Conservation (phyloP, 2,329 filamentous ascomycete genomes). For the Penicillium sp. region DNA sequence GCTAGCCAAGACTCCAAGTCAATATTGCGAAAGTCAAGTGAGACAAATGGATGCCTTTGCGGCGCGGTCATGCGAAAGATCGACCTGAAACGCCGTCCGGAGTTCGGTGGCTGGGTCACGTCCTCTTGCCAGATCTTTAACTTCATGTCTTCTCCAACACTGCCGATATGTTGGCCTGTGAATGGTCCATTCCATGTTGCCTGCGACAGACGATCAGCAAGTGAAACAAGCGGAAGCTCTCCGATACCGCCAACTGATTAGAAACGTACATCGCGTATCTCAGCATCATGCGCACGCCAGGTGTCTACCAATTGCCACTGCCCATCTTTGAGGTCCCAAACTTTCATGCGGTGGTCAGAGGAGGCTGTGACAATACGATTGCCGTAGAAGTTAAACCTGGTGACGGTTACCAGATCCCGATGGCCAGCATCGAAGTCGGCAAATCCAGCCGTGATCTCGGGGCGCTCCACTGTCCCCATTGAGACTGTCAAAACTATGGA, state of each 20-base stretch:
- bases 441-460: conserved; percentile 39
- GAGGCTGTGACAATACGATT: conserved; percentile 89
- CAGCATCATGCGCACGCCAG: conserved; percentile 86
- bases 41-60: conserved; percentile 70
- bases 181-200: conserved; percentile 93
- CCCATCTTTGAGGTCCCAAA: conserved; percentile 77
- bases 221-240: conserved; percentile 7
- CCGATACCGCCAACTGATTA: conserved; percentile 19
- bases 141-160: conserved; percentile 83
- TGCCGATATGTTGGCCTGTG: conserved; percentile 84
- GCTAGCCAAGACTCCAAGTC: conserved; percentile 83
- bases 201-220: conserved; percentile 47
- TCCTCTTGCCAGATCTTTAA: conserved; percentile 95
- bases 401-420: conserved; percentile 72
- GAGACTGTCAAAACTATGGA: conserved; percentile 5
- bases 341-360: conserved; percentile 87
- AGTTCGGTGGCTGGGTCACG: conserved; percentile 70
- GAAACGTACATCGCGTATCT: conserved; percentile 75
- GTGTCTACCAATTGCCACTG: conserved; percentile 80
- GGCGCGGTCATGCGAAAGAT: conserved; percentile 63
- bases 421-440: conserved; percentile 49
- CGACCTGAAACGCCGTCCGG: conserved; percentile 77
- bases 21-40: conserved; percentile 83
- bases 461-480: conserved; percentile 27
- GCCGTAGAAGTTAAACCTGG: conserved; percentile 89